A percentile compares a stretch with the other conserved stretches of the same genome.
Evolutionary conservation across 129 eudicot genomes (phyloP).

Genomic region (Ambrosia artemisiifolia): DNA sequence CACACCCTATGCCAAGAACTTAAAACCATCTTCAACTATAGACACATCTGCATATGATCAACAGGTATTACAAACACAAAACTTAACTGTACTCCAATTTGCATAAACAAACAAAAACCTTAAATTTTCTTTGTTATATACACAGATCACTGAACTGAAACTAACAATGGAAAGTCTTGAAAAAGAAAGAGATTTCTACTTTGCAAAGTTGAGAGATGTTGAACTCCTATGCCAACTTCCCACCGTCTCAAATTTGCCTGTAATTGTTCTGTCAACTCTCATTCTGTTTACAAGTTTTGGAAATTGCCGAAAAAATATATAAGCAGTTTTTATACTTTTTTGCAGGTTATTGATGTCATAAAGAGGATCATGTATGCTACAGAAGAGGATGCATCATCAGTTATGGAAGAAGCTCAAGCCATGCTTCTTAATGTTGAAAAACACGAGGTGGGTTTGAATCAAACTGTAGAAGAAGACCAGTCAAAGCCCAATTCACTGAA

Average conservation of each 20-base stretch:
- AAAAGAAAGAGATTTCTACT: conserved; percentile 95
- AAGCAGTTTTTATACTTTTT: background rate
- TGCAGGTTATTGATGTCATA: conserved; percentile 65
- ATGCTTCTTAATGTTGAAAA: conserved; percentile 49
- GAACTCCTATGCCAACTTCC: conserved; percentile 83
- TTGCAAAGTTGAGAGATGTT: conserved; percentile 81
- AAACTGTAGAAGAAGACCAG: conserved; percentile 38
- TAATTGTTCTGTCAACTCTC: conserved; percentile 22
- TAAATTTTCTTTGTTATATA: conserved; percentile 13
- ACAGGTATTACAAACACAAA: conserved; percentile 41
- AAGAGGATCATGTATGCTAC: conserved; percentile 72
- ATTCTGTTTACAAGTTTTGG: background rate
- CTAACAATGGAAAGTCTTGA: conserved; percentile 77
- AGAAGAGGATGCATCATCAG: conserved; percentile 71
- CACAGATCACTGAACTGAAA: conserved; percentile 88
- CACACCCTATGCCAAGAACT: conserved; percentile 41
- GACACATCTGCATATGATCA: conserved; percentile 54
- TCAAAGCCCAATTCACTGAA: conserved; percentile 37
- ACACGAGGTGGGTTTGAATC: conserved; percentile 22
- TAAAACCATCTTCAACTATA: conserved; percentile 49
- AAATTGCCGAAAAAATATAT: background rate
- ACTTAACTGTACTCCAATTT: background rate
- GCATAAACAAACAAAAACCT: conserved; percentile 8
- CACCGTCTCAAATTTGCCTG: conserved; percentile 58
- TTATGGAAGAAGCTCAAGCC: conserved; percentile 74